phyloP scores from a whole-genome alignment of 306 rosid genomes.

The Bauhinia variegata region DNA sequence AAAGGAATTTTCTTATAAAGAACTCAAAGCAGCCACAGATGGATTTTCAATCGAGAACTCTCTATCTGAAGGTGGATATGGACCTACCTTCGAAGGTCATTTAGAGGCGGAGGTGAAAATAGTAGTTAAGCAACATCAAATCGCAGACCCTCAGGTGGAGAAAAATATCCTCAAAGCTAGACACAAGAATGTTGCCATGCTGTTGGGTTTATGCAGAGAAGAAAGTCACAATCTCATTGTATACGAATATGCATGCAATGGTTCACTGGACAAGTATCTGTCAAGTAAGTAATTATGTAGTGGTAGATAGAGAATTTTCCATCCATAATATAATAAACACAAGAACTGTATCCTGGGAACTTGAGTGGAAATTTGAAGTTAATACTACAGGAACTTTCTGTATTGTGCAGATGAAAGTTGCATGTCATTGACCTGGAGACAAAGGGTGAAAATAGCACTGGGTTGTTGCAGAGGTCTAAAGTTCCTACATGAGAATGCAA shows the following conservation, averaged over 20 bases:
- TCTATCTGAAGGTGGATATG: constrained; percentile 54
- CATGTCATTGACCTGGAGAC: constrained; percentile 63
- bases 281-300: constrained; percentile 58
- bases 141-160: constrained; percentile 54
- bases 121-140: constrained; percentile 73
- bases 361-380: constrained; percentile 6
- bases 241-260: constrained; percentile 78
- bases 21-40: constrained; percentile 62
- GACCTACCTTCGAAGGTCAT: constrained; percentile 59
- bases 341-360: not conserved
- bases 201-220: constrained; percentile 66
- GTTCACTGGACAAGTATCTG: constrained; percentile 72
- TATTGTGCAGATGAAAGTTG: constrained; percentile 52
- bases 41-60: constrained; percentile 58
- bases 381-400: constrained; percentile 15
- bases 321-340: constrained; percentile 4
- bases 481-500: constrained; percentile 66
- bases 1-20: constrained; percentile 63
- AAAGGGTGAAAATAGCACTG: constrained; percentile 65
- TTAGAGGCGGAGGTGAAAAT: constrained; percentile 49
- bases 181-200: constrained; percentile 72
- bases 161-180: constrained; percentile 67
- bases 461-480: constrained; percentile 73
- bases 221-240: constrained; percentile 58
- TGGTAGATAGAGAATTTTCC: not conserved